Base-by-base conservation (phyloP, 441 rosid species). In the Erysimum cheiri region DNA sequence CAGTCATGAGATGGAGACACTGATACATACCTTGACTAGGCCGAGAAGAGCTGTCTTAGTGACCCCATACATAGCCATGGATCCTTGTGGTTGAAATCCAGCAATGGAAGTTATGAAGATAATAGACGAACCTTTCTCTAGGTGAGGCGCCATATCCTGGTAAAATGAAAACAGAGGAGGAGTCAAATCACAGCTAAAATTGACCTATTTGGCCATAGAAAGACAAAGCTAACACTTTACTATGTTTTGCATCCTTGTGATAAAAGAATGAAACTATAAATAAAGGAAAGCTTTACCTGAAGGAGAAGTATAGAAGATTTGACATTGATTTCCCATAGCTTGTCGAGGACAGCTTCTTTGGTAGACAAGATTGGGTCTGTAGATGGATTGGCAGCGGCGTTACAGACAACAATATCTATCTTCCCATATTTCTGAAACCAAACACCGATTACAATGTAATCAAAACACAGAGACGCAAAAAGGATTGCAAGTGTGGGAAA, bases 41-140 rank as follows among this genome's bases (percentile, higher is more conserved):
- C 97, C 99, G 14, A 95, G 85, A 77, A 92, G 90, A 49, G 99
- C 95, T 0, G 99, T 92, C 81, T 95, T 95, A 8, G 98, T 90
- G 52, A 95, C 97, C 10, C 97, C 98, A 74, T 95, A 95, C 96
- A 95, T 90, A 71, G 84, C 85, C 90, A 86, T 77, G 36, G 92
- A 60, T 56, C 82, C 24, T 50, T 67, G 86, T 5, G 97, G 98
- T 22, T 61, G 73, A 75, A 80, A 95, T 40, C 82, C 99, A 67
- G 85, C 75, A 65, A 88, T 82, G 1, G 99, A 92, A 41, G 99
- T 85, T 70, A 90, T 79, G 37, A 92, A 79, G 76, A 95, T 70
- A 64, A 92, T 82, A 0, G 97, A 88, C 67, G 98, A 95, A 69
- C 92, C 97, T 67, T 84, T 85, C 76, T 79, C 81, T 75, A 95